Percentiles rank a stretch among this genome's conserved stretches.
phyloP scores from a whole-genome alignment of 306 rosid species.

The Boehmeria nivea region DNA sequence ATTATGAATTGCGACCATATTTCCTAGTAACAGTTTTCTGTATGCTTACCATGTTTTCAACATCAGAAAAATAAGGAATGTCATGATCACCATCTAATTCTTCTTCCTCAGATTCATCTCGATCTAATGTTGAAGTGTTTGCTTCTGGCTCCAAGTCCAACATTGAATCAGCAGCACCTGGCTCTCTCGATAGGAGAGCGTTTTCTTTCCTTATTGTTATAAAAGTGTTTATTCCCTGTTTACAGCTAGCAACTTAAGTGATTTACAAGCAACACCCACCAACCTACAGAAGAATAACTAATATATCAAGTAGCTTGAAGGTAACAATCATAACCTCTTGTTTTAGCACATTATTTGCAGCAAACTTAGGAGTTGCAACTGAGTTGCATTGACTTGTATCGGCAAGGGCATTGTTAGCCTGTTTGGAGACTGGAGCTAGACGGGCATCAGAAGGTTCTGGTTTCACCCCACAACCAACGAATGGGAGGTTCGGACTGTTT shows the following conservation, averaged over 20 bases:
- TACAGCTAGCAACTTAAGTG: conserved; percentile 30
- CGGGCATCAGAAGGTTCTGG: conserved; percentile 28
- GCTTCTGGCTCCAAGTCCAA: conserved; percentile 34
- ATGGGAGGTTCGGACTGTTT: conserved; percentile 23
- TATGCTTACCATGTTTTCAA: conserved; percentile 58
- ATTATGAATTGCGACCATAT: background rate
- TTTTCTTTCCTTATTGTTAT: conserved; percentile 30
- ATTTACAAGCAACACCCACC: too few species aligned
- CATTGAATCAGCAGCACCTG: conserved; percentile 16
- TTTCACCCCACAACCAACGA: conserved; percentile 31
- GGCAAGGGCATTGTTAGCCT: too few species aligned
- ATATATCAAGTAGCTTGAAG: conserved; percentile 11
- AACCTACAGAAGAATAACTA: too few species aligned
- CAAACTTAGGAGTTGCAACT: conserved; percentile 31
- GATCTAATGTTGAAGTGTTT: conserved; percentile 25
- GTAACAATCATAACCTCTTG: conserved; percentile 47
- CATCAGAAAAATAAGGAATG: conserved; percentile 63
- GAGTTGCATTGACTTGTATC: too few species aligned
- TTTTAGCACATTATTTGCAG: conserved; percentile 28
- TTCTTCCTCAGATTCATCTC: conserved; percentile 39
- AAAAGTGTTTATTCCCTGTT: conserved; percentile 43
- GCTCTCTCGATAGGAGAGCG: conserved; percentile 26
- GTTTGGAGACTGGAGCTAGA: conserved; percentile 38
- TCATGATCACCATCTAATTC: conserved; percentile 19
- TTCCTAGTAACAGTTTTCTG: background rate